Conservation (phyloP, 306 rosid species). For the Lablab purpureus region DNA sequence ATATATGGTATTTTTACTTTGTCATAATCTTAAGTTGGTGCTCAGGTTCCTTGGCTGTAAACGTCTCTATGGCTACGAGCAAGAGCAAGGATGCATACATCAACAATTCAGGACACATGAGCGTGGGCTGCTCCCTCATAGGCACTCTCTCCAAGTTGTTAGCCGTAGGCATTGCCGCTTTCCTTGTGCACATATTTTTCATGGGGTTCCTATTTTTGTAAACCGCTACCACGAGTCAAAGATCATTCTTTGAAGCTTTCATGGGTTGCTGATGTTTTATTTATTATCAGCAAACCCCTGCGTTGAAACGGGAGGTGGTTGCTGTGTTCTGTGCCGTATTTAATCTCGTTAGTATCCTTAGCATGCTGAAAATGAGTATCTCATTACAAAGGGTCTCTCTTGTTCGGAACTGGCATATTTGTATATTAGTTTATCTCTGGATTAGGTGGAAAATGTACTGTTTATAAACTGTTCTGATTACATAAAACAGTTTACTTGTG, state of each 20-base stretch:
- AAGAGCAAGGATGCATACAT: constrained; percentile 79
- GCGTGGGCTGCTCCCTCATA: constrained; percentile 56
- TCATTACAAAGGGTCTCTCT: constrained; percentile 40
- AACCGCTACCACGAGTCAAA: constrained; percentile 43
- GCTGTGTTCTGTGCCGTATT: constrained; percentile 42
- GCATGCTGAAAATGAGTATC: constrained; percentile 33
- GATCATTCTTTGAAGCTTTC: constrained; percentile 48
- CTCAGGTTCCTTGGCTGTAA: constrained; percentile 86
- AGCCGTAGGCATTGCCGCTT: constrained; percentile 50
- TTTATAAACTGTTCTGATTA: not conserved
- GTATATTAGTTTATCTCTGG: constrained; percentile 37
- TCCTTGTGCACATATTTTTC: constrained; percentile 63
- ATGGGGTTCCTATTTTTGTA: constrained; percentile 55
- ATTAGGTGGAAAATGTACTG: constrained; percentile 31
- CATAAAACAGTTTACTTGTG: constrained; percentile 3
- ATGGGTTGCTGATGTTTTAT: constrained; percentile 53
- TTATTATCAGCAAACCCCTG: constrained; percentile 47
- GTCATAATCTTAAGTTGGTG: constrained; percentile 33
- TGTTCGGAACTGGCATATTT: constrained; percentile 47
- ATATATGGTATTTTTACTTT: constrained; percentile 14
- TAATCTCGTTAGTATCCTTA: constrained; percentile 44
- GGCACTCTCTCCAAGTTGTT: constrained; percentile 61
- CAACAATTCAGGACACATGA: constrained; percentile 72
- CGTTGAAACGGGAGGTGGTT: constrained; percentile 32
- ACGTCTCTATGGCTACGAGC: constrained; percentile 77